Evolutionary conservation across 2,329 filamentous ascomycete species (phyloP).

Genomic region (Neofusicoccum umdonicola): DNA sequence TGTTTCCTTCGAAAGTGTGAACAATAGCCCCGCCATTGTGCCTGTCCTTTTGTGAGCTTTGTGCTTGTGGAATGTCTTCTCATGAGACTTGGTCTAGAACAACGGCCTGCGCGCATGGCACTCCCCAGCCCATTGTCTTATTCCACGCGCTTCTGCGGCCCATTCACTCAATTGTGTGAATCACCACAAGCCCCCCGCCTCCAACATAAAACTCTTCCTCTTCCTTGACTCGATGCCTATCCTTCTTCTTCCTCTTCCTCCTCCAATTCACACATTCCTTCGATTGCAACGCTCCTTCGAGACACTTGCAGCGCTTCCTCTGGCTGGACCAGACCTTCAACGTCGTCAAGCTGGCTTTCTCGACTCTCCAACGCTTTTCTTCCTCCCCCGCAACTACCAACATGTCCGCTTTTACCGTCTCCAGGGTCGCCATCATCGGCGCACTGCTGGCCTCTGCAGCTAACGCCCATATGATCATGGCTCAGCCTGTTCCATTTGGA

Average conservation of each 20-base stretch:
- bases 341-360: background rate
- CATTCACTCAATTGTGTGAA: background rate
- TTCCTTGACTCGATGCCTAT: background rate
- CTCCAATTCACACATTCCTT: background rate
- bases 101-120: background rate
- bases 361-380: background rate
- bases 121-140: background rate
- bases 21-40: background rate
- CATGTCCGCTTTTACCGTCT: background rate
- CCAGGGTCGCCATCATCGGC: slow-evolving; percentile 15
- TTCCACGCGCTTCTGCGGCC: background rate
- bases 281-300: background rate
- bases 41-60: background rate
- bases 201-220: background rate
- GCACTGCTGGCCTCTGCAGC: slow-evolving; percentile 55
- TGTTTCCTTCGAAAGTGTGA: background rate
- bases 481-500: slow-evolving; percentile 63
- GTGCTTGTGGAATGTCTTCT: background rate
- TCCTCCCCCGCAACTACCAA: background rate
- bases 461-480: slow-evolving; percentile 76
- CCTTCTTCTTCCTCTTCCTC: background rate
- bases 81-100: background rate
- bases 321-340: background rate
- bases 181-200: background rate
- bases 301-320: background rate